These are phyloP conservation scores for Lipomyces orientalis DNA, from an alignment of 805 yeast genomes.

Conservation along the genomic window DNA sequence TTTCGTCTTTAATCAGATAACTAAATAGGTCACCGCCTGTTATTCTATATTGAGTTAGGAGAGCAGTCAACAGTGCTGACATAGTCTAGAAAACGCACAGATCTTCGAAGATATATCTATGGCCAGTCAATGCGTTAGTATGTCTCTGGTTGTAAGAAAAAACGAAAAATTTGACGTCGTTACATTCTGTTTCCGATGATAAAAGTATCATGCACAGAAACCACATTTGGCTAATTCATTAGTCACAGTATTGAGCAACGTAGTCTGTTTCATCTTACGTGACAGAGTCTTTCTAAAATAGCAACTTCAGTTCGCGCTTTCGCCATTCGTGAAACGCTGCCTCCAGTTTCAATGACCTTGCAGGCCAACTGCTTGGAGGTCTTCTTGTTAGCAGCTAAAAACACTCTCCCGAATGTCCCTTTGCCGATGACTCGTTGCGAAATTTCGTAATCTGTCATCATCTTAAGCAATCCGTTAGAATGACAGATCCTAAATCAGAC, in stretches of 20 bases:
- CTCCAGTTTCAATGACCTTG: slow-evolving; percentile 35
- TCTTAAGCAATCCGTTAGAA: neutral
- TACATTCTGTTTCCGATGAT: slow-evolving; percentile 28
- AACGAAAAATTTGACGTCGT: neutral
- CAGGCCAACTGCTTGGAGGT: slow-evolving; percentile 37
- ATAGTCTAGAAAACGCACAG: slow-evolving; percentile 21
- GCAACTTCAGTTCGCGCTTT: slow-evolving; percentile 37
- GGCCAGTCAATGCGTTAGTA: neutral
- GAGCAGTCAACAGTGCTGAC: neutral
- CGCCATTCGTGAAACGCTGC: slow-evolving; percentile 14
- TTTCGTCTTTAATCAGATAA: slow-evolving; percentile 53
- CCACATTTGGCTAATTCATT: slow-evolving; percentile 33
- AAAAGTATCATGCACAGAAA: slow-evolving; percentile 30
- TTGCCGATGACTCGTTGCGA: slow-evolving; percentile 28
- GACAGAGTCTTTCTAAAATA: slow-evolving; percentile 31
- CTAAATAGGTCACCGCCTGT: slow-evolving; percentile 67
- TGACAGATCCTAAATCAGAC: neutral
- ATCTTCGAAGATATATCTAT: slow-evolving; percentile 38
- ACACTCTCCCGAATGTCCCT: slow-evolving; percentile 36
- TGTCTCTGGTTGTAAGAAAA: neutral
- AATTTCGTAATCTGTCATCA: slow-evolving; percentile 20
- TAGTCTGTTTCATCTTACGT: slow-evolving; percentile 15
- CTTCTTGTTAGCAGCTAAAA: slow-evolving; percentile 23
- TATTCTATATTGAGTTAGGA: slow-evolving; percentile 27
- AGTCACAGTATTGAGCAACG: neutral